phyloP scores from a whole-genome alignment of 176 grass and related monocot genomes.

The Musa schizocarpa region DNA sequence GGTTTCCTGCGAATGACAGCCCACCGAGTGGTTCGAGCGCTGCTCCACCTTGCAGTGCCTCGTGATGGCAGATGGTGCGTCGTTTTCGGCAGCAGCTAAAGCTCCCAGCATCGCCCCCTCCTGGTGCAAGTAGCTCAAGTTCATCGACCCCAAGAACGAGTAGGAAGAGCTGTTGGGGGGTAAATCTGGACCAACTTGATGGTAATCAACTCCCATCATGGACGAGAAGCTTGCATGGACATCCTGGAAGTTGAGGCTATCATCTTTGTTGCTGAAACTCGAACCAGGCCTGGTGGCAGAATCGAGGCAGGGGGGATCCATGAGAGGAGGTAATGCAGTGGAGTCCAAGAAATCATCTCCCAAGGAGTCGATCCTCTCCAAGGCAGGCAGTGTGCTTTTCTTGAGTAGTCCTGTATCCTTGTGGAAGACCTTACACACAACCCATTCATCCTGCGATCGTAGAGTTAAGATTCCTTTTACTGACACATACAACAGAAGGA shows the following conservation, averaged over 20 bases:
- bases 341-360: constrained; percentile 42
- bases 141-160: constrained; percentile 24
- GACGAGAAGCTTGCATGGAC: background rate
- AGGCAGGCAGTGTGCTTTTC: constrained; percentile 28
- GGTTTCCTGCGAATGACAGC: constrained; percentile 19
- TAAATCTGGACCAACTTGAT: no score
- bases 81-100: constrained; percentile 11
- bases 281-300: background rate
- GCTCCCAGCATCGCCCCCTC: background rate
- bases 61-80: constrained; percentile 44
- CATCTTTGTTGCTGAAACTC: background rate
- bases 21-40: constrained; percentile 23
- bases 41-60: constrained; percentile 45
- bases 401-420: constrained; percentile 35
- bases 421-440: constrained; percentile 75
- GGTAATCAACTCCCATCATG: background rate
- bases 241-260: background rate
- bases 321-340: constrained; percentile 44
- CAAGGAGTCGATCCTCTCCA: constrained; percentile 38
- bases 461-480: background rate
- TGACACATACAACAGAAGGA: background rate
- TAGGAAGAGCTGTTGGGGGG: constrained; percentile 21
- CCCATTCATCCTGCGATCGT: constrained; percentile 70
- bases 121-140: constrained; percentile 6
- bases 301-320: constrained; percentile 24